Evolutionary conservation across 306 rosid genomes (phyloP).

Genomic region (Pueraria montana): DNA sequence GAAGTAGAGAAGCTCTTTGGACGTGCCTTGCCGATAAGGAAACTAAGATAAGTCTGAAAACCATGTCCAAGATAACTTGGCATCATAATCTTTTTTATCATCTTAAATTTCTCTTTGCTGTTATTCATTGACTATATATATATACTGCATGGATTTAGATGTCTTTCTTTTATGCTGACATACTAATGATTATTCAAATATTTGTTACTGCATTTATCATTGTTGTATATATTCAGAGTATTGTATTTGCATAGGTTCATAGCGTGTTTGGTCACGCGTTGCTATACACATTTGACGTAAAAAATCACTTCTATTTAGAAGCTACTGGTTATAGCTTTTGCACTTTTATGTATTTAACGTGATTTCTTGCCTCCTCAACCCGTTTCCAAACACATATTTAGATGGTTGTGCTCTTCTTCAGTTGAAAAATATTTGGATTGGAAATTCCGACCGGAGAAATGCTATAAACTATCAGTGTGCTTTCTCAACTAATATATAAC

Average conservation of each 20-base stretch:
- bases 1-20: slow-evolving; percentile 88
- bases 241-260: not conserved
- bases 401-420: too few relatives aligned
- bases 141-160: not conserved
- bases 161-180: not conserved
- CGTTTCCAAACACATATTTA: not conserved
- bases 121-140: not conserved
- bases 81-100: slow-evolving; percentile 22
- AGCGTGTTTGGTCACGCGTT: not conserved
- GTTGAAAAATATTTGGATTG: not conserved
- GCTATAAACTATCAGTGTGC: not conserved
- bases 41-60: slow-evolving; percentile 62
- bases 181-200: not conserved
- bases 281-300: not conserved
- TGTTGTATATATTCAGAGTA: not conserved
- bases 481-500: not conserved
- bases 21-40: slow-evolving; percentile 76
- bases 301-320: not conserved
- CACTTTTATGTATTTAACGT: not conserved
- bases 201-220: not conserved
- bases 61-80: slow-evolving; percentile 19
- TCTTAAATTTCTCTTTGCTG: not conserved
- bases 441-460: not conserved
- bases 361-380: not conserved
- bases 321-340: not conserved